Percentiles rank a stretch among this genome's conserved stretches.
Conservation (phyloP, 495 filamentous ascomycete genomes). For the Neurospora sp. region DNA sequence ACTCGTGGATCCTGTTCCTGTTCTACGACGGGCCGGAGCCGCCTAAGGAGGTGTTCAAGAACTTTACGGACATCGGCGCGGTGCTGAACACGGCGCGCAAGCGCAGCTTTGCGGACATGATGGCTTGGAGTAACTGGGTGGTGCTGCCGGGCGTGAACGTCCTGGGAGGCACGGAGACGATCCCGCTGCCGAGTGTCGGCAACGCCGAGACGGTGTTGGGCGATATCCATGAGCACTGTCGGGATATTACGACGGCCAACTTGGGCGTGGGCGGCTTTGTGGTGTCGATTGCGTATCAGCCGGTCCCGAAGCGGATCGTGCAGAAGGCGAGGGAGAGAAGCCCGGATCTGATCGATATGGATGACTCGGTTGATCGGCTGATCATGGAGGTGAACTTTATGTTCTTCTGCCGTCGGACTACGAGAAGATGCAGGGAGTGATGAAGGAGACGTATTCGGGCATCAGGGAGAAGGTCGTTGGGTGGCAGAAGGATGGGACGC, state of each 20-base stretch:
- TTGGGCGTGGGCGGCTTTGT: conserved; percentile 37
- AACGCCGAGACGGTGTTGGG: conserved; percentile 31
- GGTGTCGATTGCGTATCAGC: conserved; percentile 47
- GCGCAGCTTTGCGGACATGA: conserved; percentile 41
- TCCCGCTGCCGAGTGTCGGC: conserved; percentile 36
- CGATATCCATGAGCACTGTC: conserved; percentile 44
- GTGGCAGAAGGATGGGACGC: conserved; percentile 18
- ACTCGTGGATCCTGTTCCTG: conserved; percentile 51
- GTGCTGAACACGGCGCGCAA: conserved; percentile 40
- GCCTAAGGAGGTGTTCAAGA: conserved; percentile 44
- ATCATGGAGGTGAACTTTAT: conserved; percentile 50
- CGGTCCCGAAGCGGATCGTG: conserved; percentile 41
- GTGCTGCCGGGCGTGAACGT: conserved; percentile 37
- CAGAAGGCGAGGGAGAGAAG: conserved; percentile 37
- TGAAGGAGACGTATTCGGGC: conserved; percentile 31
- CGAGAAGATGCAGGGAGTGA: conserved; percentile 38
- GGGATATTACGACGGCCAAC: conserved; percentile 29
- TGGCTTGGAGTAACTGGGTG: conserved; percentile 32
- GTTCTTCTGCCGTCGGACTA: conserved; percentile 36
- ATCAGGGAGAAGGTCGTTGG: conserved; percentile 31
- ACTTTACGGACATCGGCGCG: conserved; percentile 42
- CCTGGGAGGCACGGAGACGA: conserved; percentile 48
- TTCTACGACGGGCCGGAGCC: conserved; percentile 51
- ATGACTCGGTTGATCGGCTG: conserved; percentile 42
- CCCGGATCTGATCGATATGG: conserved; percentile 43